Evolutionary conservation across 352 stramenopile species (phyloP), one percentile per base, ranked within the genome.

Genomic region (Globisporangium radiosum): DNA sequence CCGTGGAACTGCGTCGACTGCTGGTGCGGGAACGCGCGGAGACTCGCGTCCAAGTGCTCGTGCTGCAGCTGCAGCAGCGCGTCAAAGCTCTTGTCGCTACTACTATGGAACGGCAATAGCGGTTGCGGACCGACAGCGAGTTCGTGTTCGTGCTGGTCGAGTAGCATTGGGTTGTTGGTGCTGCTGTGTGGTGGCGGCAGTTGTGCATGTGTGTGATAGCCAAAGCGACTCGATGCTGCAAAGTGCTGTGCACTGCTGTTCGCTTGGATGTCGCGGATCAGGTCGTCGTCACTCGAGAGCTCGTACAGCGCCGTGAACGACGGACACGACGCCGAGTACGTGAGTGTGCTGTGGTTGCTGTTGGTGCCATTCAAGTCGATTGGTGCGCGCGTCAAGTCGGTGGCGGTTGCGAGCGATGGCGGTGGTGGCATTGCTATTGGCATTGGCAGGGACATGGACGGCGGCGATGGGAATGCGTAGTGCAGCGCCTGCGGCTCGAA

Each of bases 231-330:
- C 25, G 25, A 33, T 33, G 25, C 25, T 33, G 25, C 25, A 33
- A 33, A 15, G 40, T 54, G 49, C 11, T 40, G 59, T 7, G 42
- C 58, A 36, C 42, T 19, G 44, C 52, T 17, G 25, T 33, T 33
- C 4, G 45, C 44, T 43, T 64, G 59, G 51, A 79, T 67, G 19
- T 73, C 66, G 40, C 68, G 61, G 57, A 88, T 69, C 47, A 86
- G 63, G 13, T 85, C 72, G 57, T 87, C 71, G 56, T 87, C 71
- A 36, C 64, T 56, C 40, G 70, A 64, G 61, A 78, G 57, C 17
- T 85, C 69, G 53, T 91, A 85, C 39, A 88, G 48, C 15, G 71
- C 78, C 42, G 81, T 87, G 66, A 91, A 85, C 36, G 78, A 88
- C 57, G 81, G 81, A 56, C 78, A 91, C 37, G 81, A 91, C 44